Evolutionary conservation across 306 rosid species (phyloP).

Genomic region (Clitoria ternatea): DNA sequence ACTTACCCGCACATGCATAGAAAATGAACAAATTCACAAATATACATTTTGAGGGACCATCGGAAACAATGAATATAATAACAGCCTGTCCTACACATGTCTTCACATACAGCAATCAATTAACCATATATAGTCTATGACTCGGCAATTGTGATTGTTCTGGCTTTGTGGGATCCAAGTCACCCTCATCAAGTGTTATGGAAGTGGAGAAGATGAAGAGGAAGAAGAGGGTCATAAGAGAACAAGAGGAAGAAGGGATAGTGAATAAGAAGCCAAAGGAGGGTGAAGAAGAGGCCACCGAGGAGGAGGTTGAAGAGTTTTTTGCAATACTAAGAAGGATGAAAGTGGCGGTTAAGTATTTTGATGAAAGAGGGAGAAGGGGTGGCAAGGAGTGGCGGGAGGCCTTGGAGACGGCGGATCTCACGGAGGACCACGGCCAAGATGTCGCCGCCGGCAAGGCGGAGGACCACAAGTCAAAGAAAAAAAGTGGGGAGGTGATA

Average conservation of each 20-base stretch:
- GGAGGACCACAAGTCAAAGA: neutral
- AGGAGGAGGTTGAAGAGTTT: conserved; percentile 79
- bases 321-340: conserved; percentile 67
- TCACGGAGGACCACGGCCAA: neutral
- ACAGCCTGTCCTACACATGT: too few relatives aligned
- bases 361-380: conserved; percentile 28
- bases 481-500: neutral
- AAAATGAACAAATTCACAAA: neutral
- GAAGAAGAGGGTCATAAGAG: conserved; percentile 23
- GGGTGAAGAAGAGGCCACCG: conserved; percentile 27
- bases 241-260: neutral
- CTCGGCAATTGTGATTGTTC: neutral
- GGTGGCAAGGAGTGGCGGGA: conserved; percentile 26
- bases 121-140: neutral
- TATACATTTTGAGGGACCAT: neutral
- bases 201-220: conserved; percentile 34
- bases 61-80: too few relatives aligned
- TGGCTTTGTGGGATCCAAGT: neutral
- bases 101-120: neutral
- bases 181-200: conserved; percentile 20
- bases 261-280: conserved; percentile 15
- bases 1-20: neutral
- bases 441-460: neutral
- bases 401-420: conserved; percentile 26
- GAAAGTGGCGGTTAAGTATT: conserved; percentile 62